phyloP scores from a whole-genome alignment of 2,329 filamentous ascomycete genomes.

The Colletotrichum falcatum region DNA sequence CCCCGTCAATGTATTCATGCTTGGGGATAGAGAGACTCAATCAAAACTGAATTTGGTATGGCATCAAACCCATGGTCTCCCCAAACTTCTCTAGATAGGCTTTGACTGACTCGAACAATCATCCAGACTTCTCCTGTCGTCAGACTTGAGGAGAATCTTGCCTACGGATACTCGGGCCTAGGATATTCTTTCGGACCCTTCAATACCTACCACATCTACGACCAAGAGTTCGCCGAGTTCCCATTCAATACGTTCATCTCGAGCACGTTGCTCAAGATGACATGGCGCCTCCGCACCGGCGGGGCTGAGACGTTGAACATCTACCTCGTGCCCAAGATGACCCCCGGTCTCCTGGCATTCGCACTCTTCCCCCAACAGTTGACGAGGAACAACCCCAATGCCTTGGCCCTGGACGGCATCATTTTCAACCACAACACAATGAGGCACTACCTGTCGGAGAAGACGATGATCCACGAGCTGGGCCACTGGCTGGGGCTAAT shows the following conservation, averaged over 20 bases:
- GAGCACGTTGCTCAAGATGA: not conserved
- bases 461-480: slow-evolving; percentile 8
- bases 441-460: not conserved
- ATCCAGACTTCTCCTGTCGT: not conserved
- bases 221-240: not conserved
- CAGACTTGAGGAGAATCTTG: not conserved
- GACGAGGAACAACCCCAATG: not conserved
- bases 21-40: not conserved
- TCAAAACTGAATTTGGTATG: not conserved
- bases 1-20: slow-evolving; percentile 9
- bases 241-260: not conserved
- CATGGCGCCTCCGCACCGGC: not conserved
- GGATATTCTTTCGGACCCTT: slow-evolving; percentile 1
- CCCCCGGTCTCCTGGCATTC: not conserved
- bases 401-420: slow-evolving; percentile 1
- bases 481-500: slow-evolving; percentile 8
- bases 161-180: not conserved
- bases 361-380: not conserved
- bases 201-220: not conserved
- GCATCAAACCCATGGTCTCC: not conserved
- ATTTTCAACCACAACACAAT: not conserved
- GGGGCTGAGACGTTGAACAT: slow-evolving; percentile 15
- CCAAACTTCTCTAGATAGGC: too few relatives aligned
- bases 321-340: slow-evolving; percentile 8
- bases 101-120: not conserved